Base-by-base conservation (phyloP, 352 stramenopile species). In the Pythium graminicola region DNA sequence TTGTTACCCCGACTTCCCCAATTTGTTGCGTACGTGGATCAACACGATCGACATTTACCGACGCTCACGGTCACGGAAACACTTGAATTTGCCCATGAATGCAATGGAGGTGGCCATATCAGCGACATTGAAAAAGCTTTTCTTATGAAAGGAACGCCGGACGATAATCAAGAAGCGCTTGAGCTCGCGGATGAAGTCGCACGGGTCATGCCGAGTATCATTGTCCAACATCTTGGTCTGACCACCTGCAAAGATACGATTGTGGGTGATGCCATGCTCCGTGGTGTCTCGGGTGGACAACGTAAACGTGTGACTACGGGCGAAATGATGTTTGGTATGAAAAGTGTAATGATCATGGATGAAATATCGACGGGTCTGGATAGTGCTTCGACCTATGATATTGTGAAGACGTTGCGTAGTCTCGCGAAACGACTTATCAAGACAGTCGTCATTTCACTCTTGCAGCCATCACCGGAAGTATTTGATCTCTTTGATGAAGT, bases 401-500 rank as follows among this genome's bases (percentile, higher is more conserved):
- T 99, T 60, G 81, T 87, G 46, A 69, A 63, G 31, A 60, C 81
- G 10, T 48, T 96, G 3, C 66, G 60, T 13, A 65, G 70, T 29
- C 67, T 63, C 31, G 70, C 61, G 10, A 78, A 55, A 56, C 63
- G 51, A 17, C 65, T 58, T 28, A 50, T 23, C 54, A 80, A 39
- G 57, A 62, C 66, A 23, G 49, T 61, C 42, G 45, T 72, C n/a
- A 44, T 75, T 32, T 73, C 74, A 2, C 46, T 87, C 23, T 57
- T 86, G 3, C 79, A 90, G 38, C 79, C 54, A 58, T 85, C 76
- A 11, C 93, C 95, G 0, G 95, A 98, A 67, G 93, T 96, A 1
- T 89, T 97, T 13, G 84, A 89, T 40, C 66, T 96, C 24, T 98
- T 99, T 63, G 96, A 99, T 64, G 80, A 98, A 52, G 77, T 98